Percentiles rank a stretch among this genome's conserved stretches.
phyloP scores from a whole-genome alignment of 73 alveolate species.

The Paramecium sexaurelia region DNA sequence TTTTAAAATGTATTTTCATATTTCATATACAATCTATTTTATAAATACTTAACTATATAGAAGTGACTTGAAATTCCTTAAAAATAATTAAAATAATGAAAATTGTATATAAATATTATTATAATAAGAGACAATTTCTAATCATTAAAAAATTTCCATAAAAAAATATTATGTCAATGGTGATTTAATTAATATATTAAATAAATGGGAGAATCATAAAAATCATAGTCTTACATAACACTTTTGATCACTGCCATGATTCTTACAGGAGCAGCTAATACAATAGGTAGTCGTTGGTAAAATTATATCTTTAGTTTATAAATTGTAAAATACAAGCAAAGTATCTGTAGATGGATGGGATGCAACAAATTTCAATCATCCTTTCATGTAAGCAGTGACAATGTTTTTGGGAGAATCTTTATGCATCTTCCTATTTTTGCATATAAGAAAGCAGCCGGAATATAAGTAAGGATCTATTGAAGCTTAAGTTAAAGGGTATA shows the following conservation, averaged over 20 bases:
- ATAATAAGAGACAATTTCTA: no score
- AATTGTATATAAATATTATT: no score
- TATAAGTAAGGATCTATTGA: slow-evolving; percentile 14
- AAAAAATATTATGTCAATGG: neutral
- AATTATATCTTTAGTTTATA: neutral
- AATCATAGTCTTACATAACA: neutral
- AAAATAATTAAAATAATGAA: no score
- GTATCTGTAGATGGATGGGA: neutral
- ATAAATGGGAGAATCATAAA: neutral
- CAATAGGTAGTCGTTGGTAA: neutral
- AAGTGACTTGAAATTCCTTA: no score
- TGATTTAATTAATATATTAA: neutral
- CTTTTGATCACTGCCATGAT: slow-evolving; percentile 13
- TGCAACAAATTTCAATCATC: slow-evolving; percentile 55
- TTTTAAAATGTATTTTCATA: no score
- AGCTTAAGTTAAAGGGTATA: slow-evolving; percentile 53
- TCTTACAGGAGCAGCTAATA: slow-evolving; percentile 34
- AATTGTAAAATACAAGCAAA: neutral
- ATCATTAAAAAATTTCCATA: no score
- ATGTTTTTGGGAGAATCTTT: slow-evolving; percentile 67
- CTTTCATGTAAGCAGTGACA: slow-evolving; percentile 67
- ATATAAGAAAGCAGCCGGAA: neutral
- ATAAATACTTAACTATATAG: no score
- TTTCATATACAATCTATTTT: no score
- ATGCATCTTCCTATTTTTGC: slow-evolving; percentile 50